phyloP scores from a whole-genome alignment of 139 green algal species.

The Micromonas pusilla region DNA sequence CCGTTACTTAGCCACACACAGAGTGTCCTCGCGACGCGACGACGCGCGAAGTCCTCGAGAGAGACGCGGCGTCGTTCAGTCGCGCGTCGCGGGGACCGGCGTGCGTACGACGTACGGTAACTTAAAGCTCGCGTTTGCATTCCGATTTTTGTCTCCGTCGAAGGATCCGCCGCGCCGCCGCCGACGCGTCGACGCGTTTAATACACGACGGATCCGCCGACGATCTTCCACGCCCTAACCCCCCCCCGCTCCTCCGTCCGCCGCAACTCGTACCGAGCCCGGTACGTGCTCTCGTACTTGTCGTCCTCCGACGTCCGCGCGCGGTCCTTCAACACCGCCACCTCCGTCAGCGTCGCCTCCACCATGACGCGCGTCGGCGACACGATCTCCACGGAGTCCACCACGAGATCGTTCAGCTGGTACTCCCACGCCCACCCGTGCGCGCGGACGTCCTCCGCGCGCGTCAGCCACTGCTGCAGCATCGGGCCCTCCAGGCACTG shows the following conservation, averaged over 20 bases:
- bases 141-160: too few species aligned
- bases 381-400: slow-evolving; percentile 18
- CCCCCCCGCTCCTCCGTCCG: neutral
- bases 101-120: too few species aligned
- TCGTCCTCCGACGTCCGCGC: slow-evolving; percentile 16
- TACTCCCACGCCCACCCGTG: slow-evolving; percentile 34
- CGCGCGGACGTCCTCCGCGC: slow-evolving; percentile 23
- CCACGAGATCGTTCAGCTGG: slow-evolving; percentile 6
- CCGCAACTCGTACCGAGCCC: slow-evolving; percentile 26
- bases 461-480: slow-evolving; percentile 25
- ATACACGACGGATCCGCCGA: slow-evolving; percentile 30
- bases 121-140: too few species aligned
- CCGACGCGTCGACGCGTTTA: too few species aligned
- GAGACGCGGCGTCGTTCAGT: too few species aligned
- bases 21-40: too few species aligned
- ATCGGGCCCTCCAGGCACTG: slow-evolving; percentile 28
- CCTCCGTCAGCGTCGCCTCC: slow-evolving; percentile 26
- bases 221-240: slow-evolving; percentile 24
- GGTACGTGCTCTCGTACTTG: slow-evolving; percentile 30
- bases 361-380: slow-evolving; percentile 6
- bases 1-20: too few species aligned
- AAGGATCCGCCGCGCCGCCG: too few species aligned
- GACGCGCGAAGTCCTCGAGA: too few species aligned
- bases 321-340: slow-evolving; percentile 23
- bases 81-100: neutral